Evolutionary conservation across 352 stramenopile species (phyloP).

Genomic region (Peronospora destructor): DNA sequence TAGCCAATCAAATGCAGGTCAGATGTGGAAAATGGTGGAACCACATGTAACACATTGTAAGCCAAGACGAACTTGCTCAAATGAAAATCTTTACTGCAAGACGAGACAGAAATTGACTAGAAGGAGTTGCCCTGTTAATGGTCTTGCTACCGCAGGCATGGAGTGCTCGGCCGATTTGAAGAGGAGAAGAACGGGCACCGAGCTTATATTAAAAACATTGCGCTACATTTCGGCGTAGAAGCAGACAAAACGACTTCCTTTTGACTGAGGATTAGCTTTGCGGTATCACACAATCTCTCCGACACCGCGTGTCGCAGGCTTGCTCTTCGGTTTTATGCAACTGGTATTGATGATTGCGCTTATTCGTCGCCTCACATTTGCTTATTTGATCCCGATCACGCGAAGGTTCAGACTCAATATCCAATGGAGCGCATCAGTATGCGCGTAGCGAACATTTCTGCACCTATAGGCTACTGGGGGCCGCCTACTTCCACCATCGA

Average conservation of each 20-base stretch:
- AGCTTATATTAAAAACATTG: too few relatives aligned
- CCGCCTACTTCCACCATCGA: constrained; percentile 70
- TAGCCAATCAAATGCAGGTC: constrained; percentile 7
- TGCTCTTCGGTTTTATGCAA: constrained; percentile 18
- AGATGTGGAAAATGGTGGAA: background rate
- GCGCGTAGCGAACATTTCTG: constrained; percentile 3
- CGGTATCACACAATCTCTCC: constrained; percentile 4
- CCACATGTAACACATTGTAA: too few relatives aligned
- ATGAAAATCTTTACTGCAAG: too few relatives aligned
- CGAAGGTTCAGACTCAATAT: background rate
- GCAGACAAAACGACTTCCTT: background rate
- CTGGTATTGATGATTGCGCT: background rate
- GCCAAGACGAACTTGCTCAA: too few relatives aligned
- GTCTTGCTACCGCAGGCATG: too few relatives aligned
- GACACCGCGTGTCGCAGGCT: constrained; percentile 10
- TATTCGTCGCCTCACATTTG: background rate
- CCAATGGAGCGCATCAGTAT: constrained; percentile 2
- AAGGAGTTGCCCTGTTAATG: too few relatives aligned
- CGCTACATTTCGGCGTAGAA: too few relatives aligned
- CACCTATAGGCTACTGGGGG: constrained; percentile 55
- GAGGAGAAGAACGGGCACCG: too few relatives aligned
- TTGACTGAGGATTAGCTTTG: background rate
- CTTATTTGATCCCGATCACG: too few relatives aligned
- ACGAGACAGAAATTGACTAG: too few relatives aligned
- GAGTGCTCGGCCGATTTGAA: too few relatives aligned